phyloP scores from a whole-genome alignment of 208 protist species.

The Trypanosoma scelopori region DNA sequence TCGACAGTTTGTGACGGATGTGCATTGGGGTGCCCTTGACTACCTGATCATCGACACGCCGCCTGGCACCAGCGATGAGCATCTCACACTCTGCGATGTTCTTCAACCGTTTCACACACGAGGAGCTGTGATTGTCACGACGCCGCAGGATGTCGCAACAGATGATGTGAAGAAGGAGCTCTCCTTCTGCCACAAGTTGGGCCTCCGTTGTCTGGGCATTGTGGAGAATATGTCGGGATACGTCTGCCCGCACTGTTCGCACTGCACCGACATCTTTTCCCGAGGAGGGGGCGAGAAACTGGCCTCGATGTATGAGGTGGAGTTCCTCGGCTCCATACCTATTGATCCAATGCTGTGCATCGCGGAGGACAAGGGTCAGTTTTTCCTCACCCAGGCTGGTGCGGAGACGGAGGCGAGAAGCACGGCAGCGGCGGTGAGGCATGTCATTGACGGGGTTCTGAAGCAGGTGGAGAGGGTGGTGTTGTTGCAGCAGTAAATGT shows the following conservation, averaged over 20 bases:
- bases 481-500: slow-evolving; percentile 11
- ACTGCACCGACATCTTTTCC: slow-evolving; percentile 89
- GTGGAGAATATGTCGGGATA: slow-evolving; percentile 95
- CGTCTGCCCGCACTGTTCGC: slow-evolving; percentile 90
- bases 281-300: slow-evolving; percentile 77
- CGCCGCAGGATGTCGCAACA: slow-evolving; percentile 87
- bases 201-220: slow-evolving; percentile 86
- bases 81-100: slow-evolving; percentile 87
- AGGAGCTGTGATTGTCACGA: slow-evolving; percentile 90
- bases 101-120: slow-evolving; percentile 54
- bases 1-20: slow-evolving; percentile 90
- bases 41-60: slow-evolving; percentile 94
- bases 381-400: slow-evolving; percentile 35
- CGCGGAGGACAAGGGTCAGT: slow-evolving; percentile 69
- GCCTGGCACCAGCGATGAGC: slow-evolving; percentile 92
- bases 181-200: slow-evolving; percentile 86
- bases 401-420: slow-evolving; percentile 3
- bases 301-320: slow-evolving; percentile 74
- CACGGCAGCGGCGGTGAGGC: slow-evolving; percentile 51
- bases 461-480: slow-evolving; percentile 59
- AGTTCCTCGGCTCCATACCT: slow-evolving; percentile 79
- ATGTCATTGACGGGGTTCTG: slow-evolving; percentile 56
- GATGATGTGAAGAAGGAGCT: slow-evolving; percentile 93
- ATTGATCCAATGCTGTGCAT: slow-evolving; percentile 77
- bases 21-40: slow-evolving; percentile 89